Percentiles rank a stretch among this genome's conserved stretches.
phyloP scores from a whole-genome alignment of 1,284 basidiomycete species.

The Rhodotorula glutinis region DNA sequence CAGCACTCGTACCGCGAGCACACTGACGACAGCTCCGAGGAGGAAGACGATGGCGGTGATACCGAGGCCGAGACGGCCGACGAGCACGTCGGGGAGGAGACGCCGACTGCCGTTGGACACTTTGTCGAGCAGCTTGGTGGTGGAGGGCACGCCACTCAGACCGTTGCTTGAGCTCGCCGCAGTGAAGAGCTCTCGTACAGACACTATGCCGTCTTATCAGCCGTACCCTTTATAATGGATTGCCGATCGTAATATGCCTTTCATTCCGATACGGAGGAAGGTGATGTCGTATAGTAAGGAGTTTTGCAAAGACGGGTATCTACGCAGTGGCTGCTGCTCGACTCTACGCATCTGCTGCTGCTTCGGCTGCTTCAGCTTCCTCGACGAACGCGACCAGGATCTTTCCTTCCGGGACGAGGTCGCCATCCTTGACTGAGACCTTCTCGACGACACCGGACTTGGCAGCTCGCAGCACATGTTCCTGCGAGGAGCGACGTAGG shows the following conservation, averaged over 20 bases:
- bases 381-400: conserved; percentile 67
- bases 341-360: not conserved
- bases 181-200: no score
- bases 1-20: not conserved
- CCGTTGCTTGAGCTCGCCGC: no score
- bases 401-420: conserved; percentile 88
- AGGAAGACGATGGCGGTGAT: not conserved
- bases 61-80: not conserved
- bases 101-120: conserved; percentile 2
- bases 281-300: no score
- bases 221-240: no score
- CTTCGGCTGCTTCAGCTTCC: conserved; percentile 9
- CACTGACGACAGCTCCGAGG: not conserved
- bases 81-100: not conserved
- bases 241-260: no score
- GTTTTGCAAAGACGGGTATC: no score
- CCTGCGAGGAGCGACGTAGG: conserved; percentile 29
- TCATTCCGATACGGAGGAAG: no score
- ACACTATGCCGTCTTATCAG: no score
- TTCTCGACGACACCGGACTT: conserved; percentile 43
- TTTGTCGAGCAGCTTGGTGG: conserved; percentile 15
- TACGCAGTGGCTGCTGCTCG: no score
- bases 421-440: conserved; percentile 49
- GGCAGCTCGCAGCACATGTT: conserved; percentile 43
- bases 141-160: no score